Base-by-base conservation (phyloP, 192 early-diverging fungal species). In the Podila epigama region DNA sequence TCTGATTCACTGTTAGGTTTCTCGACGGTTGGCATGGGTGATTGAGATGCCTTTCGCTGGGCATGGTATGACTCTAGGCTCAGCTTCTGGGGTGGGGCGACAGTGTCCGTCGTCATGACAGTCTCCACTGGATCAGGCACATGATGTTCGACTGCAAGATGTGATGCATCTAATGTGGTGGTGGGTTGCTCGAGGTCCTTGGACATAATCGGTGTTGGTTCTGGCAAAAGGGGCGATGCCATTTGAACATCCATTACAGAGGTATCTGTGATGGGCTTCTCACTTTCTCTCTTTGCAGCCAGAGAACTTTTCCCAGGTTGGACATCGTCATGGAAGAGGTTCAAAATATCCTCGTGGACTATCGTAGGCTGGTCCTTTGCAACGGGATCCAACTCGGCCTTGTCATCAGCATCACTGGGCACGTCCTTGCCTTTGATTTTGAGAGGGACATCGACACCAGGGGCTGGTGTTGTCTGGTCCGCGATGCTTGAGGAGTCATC, bases 261-360 rank as follows among this genome's bases (percentile, higher is more conserved):
- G 44, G 44, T 10, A 20, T 48, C 44, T 22, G 7, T 48, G n/a
- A 7, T 10, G n/a, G 44, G 44, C 2, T 25, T n/a, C 12, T 51
- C 31, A 10, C n/a, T n/a, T 22, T 6, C 5, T 5, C 48, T 6
- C 18, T 25, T 32, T 13, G 54, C 10, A 32, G 18, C 33, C 10
- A 58, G 40, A 15, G 50, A 59, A 6, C 51, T 53, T 2, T 15
- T 50, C 54, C 63, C 62, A 5, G 71, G 65, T 27, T 61, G 60
- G 52, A 75, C 60, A 52, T 75, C 65, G 7, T 75, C 71, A 34
- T 58, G 64, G 29, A 75, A 75, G 29, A 75, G 54, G 32, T 75
- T 75, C 41, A 75, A 64, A 20, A 75, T 52, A 58, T 75, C 71
- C 32, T 64, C 64, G 31, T 60, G 58, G 16, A 75, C 60, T 29